Evolutionary conservation across 2,329 filamentous ascomycete genomes (phyloP).

Genomic region (Colletotrichum magnum): DNA sequence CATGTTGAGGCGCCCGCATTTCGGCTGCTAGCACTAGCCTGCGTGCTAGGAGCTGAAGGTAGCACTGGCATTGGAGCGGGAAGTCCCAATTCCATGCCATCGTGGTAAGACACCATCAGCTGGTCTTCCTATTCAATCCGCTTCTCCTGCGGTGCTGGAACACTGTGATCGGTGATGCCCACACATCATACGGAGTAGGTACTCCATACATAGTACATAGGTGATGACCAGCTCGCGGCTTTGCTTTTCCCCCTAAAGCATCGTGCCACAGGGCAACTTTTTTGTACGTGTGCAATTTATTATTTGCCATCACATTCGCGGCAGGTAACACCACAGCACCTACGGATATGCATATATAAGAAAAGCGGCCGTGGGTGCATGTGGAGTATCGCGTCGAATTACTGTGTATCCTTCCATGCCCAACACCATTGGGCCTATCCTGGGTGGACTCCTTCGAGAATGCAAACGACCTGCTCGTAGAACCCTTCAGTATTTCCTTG

Average conservation of each 20-base stretch:
- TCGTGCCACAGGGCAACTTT: too few relatives aligned
- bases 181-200: background rate
- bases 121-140: constrained; percentile 26
- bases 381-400: too few relatives aligned
- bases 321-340: too few relatives aligned
- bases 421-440: constrained; percentile 1
- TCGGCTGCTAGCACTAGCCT: constrained; percentile 6
- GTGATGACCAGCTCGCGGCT: too few relatives aligned
- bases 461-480: constrained; percentile 31
- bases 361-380: too few relatives aligned
- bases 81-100: constrained; percentile 23
- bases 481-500: constrained; percentile 18
- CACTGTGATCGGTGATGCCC: background rate
- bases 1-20: constrained; percentile 19
- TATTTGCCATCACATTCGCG: too few relatives aligned
- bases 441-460: constrained; percentile 27
- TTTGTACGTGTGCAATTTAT: too few relatives aligned
- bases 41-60: constrained; percentile 13
- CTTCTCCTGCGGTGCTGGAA: constrained; percentile 11
- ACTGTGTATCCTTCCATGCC: too few relatives aligned
- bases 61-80: constrained; percentile 25
- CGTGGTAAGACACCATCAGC: constrained; percentile 37
- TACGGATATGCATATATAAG: too few relatives aligned
- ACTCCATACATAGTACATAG: too few relatives aligned
- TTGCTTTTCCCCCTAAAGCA: too few relatives aligned